A percentile compares a stretch with the other conserved stretches of the same genome.
Conservation (phyloP, 2,329 filamentous ascomycete genomes). For the Beauveria caledonica region DNA sequence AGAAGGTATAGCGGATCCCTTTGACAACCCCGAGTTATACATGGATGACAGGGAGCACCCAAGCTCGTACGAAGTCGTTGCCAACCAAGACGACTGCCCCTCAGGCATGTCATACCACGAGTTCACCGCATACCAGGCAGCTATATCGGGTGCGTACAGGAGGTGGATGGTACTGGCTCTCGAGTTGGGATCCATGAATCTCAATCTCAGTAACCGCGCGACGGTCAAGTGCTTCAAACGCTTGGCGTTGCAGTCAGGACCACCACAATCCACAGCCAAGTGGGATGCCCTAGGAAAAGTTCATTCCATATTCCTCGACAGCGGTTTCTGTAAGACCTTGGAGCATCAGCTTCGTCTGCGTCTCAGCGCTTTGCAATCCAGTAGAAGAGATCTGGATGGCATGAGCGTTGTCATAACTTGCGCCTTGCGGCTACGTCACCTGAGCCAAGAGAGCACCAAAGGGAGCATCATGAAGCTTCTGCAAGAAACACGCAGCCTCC, state of each 20-base stretch:
- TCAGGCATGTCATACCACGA: slow-evolving; percentile 39
- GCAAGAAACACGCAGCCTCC: slow-evolving; percentile 20
- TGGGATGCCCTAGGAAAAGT: slow-evolving; percentile 23
- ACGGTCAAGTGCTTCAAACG: slow-evolving; percentile 42
- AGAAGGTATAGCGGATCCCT: slow-evolving; percentile 13
- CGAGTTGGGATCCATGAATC: slow-evolving; percentile 41
- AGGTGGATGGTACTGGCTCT: slow-evolving; percentile 42
- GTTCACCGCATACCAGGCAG: slow-evolving; percentile 40
- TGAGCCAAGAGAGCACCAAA: background rate
- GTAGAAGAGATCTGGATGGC: slow-evolving; percentile 49
- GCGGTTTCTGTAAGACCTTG: slow-evolving; percentile 22
- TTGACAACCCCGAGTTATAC: slow-evolving; percentile 13
- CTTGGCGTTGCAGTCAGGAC: slow-evolving; percentile 48
- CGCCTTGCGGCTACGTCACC: slow-evolving; percentile 29
- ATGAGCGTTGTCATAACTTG: slow-evolving; percentile 53
- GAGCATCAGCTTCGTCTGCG: slow-evolving; percentile 35
- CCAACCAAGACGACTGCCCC: slow-evolving; percentile 41
- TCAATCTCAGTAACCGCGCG: slow-evolving; percentile 52
- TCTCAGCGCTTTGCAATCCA: slow-evolving; percentile 38
- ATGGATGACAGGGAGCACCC: slow-evolving; percentile 23
- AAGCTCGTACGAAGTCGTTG: slow-evolving; percentile 46
- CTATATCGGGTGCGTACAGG: slow-evolving; percentile 35
- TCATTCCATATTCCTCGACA: background rate
- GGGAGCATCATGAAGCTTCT: background rate
- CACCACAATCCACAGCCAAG: slow-evolving; percentile 38